Evolutionary conservation across 345 rosid genomes (phyloP), one percentile per base, ranked within the genome.

Genomic region (Eucalyptus sp.): DNA sequence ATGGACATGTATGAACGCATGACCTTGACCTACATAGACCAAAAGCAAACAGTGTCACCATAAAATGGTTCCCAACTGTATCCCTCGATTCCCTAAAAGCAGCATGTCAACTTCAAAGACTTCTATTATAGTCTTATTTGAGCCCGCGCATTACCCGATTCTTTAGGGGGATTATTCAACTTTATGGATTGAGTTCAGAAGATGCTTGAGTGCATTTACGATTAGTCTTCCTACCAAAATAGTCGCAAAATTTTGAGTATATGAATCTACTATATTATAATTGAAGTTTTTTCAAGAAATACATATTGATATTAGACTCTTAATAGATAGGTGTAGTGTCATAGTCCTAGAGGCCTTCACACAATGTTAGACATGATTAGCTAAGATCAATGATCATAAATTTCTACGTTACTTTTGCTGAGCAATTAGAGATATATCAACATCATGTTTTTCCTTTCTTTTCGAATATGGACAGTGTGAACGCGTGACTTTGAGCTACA

Each of bases 391-490:
- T 29, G 1, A 29, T 3, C 66, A 5, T 25, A 58, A 25, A 11
- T 58, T 58, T 10, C n/a, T 58, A 58, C 0, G 2, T 7, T 13
- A 13, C 9, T 29, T 62, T 6, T 1, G 8, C 1, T 0, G 3
- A 29, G 33, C 71, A 62, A 62, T 13, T 4, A 29, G 2, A n/a
- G 37, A 62, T 62, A 27, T 13, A 6, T 29, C 68, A 62, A 62
- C 31, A 48, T 48, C 50, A 48, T 48, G 50, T 13, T 48, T 48
- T 48, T 48, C 50, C 50, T 48, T 48, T 48, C 50, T 48, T 48
- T 48, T 11, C 10, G 13, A 48, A 48, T 48, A 11, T 48, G 50
- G 50, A 48, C 13, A 48, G 13, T 48, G 50, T 11, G 50, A 48
- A 48, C 50, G 0, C 4, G 13, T 48, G 50, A 48, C 50, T 0